phyloP scores from a whole-genome alignment of 2,329 filamentous ascomycete species.

The Hymenoscyphus fructigenus region DNA sequence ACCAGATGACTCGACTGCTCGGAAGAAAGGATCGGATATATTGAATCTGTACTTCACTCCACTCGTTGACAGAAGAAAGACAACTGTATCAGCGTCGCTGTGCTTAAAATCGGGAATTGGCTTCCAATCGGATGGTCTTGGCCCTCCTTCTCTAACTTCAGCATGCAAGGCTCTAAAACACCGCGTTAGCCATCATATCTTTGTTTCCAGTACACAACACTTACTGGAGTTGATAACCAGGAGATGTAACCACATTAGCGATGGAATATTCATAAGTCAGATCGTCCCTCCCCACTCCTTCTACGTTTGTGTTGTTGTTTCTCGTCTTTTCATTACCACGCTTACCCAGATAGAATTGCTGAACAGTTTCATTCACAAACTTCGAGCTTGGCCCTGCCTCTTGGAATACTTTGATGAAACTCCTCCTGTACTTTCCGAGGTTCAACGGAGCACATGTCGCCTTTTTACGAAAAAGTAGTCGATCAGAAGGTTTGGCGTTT shows the following conservation, averaged over 20 bases:
- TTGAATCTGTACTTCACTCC: background rate
- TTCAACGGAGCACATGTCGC: conserved; percentile 6
- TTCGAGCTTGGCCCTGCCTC: no score
- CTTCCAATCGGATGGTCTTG: background rate
- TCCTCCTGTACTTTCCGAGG: background rate
- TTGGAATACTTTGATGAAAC: background rate
- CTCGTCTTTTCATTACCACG: background rate
- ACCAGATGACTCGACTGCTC: background rate
- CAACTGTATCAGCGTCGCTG: background rate
- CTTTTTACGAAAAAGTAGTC: background rate
- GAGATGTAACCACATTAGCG: background rate
- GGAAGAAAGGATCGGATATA: conserved; percentile 1
- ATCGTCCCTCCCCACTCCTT: background rate
- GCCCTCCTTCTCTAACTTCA: background rate
- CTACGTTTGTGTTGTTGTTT: background rate
- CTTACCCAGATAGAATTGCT: background rate
- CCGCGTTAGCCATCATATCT: background rate
- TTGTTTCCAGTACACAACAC: background rate
- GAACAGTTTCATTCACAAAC: background rate
- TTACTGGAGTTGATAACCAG: conserved; percentile 4
- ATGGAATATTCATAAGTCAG: background rate
- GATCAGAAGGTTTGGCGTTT: background rate
- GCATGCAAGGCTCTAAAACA: background rate
- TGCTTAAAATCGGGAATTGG: background rate
- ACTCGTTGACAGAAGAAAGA: conserved; percentile 4